A percentile compares a stretch with the other conserved stretches of the same genome.
These are phyloP conservation scores for Cornus florida DNA, from an alignment of 148 eudicot species.

Conservation along the genomic window DNA sequence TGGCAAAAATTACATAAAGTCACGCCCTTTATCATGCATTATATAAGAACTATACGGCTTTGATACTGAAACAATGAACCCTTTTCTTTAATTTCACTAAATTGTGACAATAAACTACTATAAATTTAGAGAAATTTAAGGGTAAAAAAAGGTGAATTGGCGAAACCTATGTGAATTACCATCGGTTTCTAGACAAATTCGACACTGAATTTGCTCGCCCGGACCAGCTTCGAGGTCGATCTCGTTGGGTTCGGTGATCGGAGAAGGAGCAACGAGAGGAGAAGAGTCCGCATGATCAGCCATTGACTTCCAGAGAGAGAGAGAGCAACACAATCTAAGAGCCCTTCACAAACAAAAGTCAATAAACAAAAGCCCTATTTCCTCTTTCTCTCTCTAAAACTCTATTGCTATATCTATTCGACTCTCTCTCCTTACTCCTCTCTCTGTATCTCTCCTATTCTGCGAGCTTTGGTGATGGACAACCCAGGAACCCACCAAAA, in stretches of 20 bases:
- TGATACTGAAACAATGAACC: no score
- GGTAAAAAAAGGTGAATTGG: neutral
- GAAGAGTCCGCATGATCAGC: constrained; percentile 52
- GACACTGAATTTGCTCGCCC: constrained; percentile 88
- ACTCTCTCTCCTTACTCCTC: neutral
- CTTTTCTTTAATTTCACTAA: neutral
- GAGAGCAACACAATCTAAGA: neutral
- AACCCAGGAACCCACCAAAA: neutral
- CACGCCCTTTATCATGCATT: neutral
- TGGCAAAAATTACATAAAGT: neutral
- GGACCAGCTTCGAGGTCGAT: constrained; percentile 93
- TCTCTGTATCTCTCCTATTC: neutral
- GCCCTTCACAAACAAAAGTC: neutral
- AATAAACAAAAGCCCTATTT: neutral
- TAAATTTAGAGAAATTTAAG: neutral
- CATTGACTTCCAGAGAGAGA: constrained; percentile 34
- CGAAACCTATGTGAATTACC: constrained; percentile 36
- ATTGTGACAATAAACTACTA: neutral
- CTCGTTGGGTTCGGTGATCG: constrained; percentile 32
- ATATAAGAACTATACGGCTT: neutral
- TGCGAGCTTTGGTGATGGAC: neutral
- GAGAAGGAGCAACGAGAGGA: constrained; percentile 64
- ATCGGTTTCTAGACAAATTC: constrained; percentile 93
- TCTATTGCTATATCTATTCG: neutral
- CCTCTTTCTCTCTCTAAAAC: neutral